phyloP scores from a whole-genome alignment of 805 yeast species.

The Grigorovia transvaalensis region DNA sequence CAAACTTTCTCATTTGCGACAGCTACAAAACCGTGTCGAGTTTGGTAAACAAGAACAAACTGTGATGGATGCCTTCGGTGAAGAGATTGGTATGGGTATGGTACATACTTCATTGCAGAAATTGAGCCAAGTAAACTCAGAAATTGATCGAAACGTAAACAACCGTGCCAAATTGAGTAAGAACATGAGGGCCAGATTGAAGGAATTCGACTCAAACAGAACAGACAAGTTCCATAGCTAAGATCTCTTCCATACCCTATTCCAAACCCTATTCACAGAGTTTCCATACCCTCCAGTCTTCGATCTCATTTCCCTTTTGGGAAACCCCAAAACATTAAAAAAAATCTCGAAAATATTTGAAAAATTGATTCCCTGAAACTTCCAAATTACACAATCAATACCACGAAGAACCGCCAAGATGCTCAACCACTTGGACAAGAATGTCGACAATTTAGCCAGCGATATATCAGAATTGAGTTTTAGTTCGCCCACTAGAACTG shows the following conservation, averaged over 20 bases:
- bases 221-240: neutral
- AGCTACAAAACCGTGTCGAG: conserved; percentile 73
- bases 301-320: neutral
- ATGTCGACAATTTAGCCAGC: conserved; percentile 27
- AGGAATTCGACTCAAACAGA: neutral
- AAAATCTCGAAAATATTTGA: neutral
- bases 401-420: conserved; percentile 4
- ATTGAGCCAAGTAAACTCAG: conserved; percentile 16
- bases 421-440: conserved; percentile 22
- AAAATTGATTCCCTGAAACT: neutral
- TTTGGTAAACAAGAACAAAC: conserved; percentile 70
- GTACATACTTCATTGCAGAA: conserved; percentile 22
- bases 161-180: conserved; percentile 54
- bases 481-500: conserved; percentile 8
- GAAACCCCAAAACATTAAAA: neutral
- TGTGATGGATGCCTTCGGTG: conserved; percentile 55
- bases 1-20: conserved; percentile 69
- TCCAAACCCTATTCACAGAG: no score
- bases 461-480: conserved; percentile 28
- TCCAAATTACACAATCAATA: neutral
- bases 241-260: no score
- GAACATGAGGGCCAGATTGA: conserved; percentile 42
- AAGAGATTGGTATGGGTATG: conserved; percentile 79
- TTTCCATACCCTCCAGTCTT: neutral
- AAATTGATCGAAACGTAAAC: conserved; percentile 30